Base-by-base conservation (phyloP, 371 early-diverging fungal species). In the Circinella minor region DNA sequence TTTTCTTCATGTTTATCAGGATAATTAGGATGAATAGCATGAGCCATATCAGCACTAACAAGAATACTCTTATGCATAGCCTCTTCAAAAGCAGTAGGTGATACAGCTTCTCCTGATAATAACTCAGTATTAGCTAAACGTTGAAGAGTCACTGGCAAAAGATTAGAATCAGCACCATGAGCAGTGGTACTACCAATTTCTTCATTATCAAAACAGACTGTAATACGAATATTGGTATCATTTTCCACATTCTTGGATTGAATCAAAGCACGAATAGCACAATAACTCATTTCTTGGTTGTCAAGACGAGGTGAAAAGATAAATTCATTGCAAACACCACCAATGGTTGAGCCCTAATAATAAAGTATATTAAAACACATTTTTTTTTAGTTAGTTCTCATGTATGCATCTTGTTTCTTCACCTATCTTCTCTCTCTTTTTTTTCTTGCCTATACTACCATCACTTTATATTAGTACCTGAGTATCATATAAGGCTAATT, bases 181-280 rank as follows among this genome's bases (percentile, higher is more conserved):
- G 97, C 96, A 34, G 96, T 93, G 34, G 78, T 79, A 46, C 96
- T 96, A n/a, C 99, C 99, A 55, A 98, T 90, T 74, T 99, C 99
- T 83, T 99, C 99, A 82, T 98, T 96, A 79, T 98, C 99, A 75
- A 98, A 99, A 14, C 97, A 86, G n/a, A 94, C 89, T n/a, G 95
- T 88, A 65, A 99, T 78, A 68, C 97, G 94, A 66, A 98, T 89
- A 68, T 91, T 88, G 65, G 90, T 74, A 47, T 97, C 95, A 39
- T 83, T 77, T 20, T 78, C 87, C 39, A 94, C 66, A 43, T 81
- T 73, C 18, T 81, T 79, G 14, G 77, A 84, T 71, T 86, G 78
- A 65, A 89, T 78, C 66, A 93, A 72, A 14, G 90, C 89, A 80
- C 87, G 73, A 37, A 76, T 79, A 14, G 93, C 89, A 78, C 93